phyloP scores from a whole-genome alignment of 108 stramenopile species.

The Chaetoceros tenuissimus region DNA sequence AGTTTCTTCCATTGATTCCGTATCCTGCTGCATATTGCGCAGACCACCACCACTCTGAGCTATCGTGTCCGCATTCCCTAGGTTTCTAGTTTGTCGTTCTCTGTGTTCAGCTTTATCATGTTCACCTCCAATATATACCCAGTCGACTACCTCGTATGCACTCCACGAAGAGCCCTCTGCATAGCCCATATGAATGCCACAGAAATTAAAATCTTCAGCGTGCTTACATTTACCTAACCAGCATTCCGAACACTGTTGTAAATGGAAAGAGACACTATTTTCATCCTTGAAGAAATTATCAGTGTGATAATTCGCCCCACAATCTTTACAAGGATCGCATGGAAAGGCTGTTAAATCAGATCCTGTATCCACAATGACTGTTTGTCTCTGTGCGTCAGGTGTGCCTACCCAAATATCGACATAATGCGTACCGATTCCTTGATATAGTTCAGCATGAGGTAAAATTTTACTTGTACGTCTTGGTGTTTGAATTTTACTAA shows the following conservation, averaged over 20 bases:
- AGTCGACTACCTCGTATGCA: constrained; percentile 40
- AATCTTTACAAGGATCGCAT: constrained; percentile 64
- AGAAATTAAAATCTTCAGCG: constrained; percentile 15
- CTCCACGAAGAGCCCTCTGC: constrained; percentile 56
- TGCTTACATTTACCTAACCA: constrained; percentile 15
- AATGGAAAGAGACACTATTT: constrained; percentile 25
- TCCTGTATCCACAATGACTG: constrained; percentile 92
- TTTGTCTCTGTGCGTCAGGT: constrained; percentile 80
- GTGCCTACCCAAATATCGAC: constrained; percentile 80
- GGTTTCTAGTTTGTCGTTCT: neutral
- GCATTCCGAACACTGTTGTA: constrained; percentile 13
- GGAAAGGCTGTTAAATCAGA: constrained; percentile 80
- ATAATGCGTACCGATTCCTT: constrained; percentile 89
- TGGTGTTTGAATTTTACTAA: too few species aligned
- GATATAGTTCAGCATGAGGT: constrained; percentile 26
- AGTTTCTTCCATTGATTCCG: constrained; percentile 8
- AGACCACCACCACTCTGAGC: neutral
- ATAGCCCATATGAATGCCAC: constrained; percentile 24
- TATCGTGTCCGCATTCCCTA: neutral
- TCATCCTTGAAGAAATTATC: constrained; percentile 44
- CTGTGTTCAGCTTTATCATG: constrained; percentile 13
- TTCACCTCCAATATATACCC: constrained; percentile 36
- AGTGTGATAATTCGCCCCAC: constrained; percentile 66
- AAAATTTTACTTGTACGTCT: too few species aligned
- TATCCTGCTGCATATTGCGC: neutral